phyloP scores from a whole-genome alignment of 225 moss, liverwort and hornwort genomes.

The Marchantia paleacea region DNA sequence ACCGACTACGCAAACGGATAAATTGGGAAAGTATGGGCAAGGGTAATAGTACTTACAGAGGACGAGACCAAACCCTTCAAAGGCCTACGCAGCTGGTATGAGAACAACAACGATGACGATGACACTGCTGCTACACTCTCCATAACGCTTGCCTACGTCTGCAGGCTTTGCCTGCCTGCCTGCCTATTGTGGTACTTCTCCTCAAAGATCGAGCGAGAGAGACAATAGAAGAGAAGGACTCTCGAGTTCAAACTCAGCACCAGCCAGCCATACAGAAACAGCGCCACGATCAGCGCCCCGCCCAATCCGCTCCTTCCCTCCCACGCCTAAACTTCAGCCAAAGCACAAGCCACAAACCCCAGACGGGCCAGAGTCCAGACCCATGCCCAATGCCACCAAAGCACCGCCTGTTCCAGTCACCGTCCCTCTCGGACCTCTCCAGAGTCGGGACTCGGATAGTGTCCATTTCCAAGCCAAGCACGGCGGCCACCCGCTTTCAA shows the following conservation, averaged over 20 bases:
- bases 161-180: not conserved
- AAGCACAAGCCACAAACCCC: too few relatives aligned
- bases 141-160: not conserved
- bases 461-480: too few relatives aligned
- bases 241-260: slow-evolving; percentile 11
- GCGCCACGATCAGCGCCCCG: not conserved
- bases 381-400: too few relatives aligned
- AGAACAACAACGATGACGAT: not conserved
- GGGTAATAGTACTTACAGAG: not conserved
- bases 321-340: too few relatives aligned
- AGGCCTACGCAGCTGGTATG: not conserved
- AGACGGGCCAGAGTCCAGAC: too few relatives aligned
- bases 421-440: too few relatives aligned
- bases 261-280: not conserved
- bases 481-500: too few relatives aligned
- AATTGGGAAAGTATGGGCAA: not conserved
- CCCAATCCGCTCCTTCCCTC: not conserved
- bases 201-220: not conserved
- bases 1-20: not conserved
- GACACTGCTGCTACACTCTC: not conserved
- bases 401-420: too few relatives aligned
- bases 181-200: not conserved
- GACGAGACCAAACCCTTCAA: slow-evolving; percentile 3
- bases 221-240: not conserved
- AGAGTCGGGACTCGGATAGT: too few relatives aligned